phyloP scores from a whole-genome alignment of 2,329 filamentous ascomycete genomes.

The Aspergillus sp. region DNA sequence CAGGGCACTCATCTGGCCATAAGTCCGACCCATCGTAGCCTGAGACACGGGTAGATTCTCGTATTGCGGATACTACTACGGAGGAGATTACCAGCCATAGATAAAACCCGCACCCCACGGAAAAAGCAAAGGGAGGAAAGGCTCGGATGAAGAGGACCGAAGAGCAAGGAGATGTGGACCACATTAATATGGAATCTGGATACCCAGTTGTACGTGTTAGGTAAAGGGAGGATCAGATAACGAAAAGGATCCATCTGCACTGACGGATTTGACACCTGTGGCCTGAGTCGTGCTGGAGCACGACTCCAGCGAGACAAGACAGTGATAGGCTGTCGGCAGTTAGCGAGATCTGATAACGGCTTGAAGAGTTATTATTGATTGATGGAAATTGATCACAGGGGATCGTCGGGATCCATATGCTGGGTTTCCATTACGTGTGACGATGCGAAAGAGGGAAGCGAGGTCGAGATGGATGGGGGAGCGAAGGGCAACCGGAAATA shows the following conservation, averaged over 20 bases:
- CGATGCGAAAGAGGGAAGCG: slow-evolving; percentile 2
- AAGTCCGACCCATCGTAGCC: neutral
- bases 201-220: slow-evolving; percentile 13
- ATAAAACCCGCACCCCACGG: neutral
- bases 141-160: neutral
- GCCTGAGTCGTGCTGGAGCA: slow-evolving; percentile 11
- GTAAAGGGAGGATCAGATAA: slow-evolving; percentile 27
- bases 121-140: neutral
- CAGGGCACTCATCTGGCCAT: neutral
- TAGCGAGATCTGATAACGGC: slow-evolving; percentile 13
- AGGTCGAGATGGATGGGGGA: neutral
- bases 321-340: neutral
- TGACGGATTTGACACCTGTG: slow-evolving; percentile 5
- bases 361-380: slow-evolving; percentile 5
- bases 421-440: slow-evolving; percentile 19
- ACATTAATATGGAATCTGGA: neutral
- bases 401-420: neutral
- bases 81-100: neutral
- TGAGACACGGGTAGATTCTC: neutral
- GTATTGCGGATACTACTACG: neutral
- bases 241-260: slow-evolving; percentile 9
- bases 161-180: neutral
- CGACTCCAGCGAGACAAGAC: slow-evolving; percentile 19
- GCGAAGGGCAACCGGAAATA: neutral
- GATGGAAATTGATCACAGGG: slow-evolving; percentile 11